Evolutionary conservation across 2,329 filamentous ascomycete species (phyloP).

Genomic region (Incumbomyces lentus): DNA sequence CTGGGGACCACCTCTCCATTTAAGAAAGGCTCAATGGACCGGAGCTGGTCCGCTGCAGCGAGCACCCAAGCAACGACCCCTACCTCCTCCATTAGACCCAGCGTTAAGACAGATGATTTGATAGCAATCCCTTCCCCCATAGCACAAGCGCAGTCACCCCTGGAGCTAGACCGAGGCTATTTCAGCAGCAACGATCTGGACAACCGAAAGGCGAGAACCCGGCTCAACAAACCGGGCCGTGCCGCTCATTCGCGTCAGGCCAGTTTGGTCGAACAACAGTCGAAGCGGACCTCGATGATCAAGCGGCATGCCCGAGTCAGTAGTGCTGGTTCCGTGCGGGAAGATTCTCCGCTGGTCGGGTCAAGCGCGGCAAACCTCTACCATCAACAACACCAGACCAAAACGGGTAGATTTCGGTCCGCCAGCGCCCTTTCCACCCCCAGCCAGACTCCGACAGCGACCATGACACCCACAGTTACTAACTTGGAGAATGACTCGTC

Average conservation of each 20-base stretch:
- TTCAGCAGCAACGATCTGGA: constrained; percentile 85
- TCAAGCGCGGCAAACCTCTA: constrained; percentile 60
- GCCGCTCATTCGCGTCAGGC: constrained; percentile 56
- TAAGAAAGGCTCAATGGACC: constrained; percentile 50
- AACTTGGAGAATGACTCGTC: constrained; percentile 40
- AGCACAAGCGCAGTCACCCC: constrained; percentile 26
- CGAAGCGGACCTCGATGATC: constrained; percentile 54
- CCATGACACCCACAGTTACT: constrained; percentile 44
- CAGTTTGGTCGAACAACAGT: constrained; percentile 67
- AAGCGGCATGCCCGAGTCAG: constrained; percentile 68
- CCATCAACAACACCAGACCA: constrained; percentile 41
- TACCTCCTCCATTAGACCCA: constrained; percentile 15
- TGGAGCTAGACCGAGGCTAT: constrained; percentile 75
- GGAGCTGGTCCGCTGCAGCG: constrained; percentile 46
- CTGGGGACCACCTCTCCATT: constrained; percentile 33
- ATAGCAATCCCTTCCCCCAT: constrained; percentile 22
- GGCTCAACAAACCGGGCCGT: constrained; percentile 57
- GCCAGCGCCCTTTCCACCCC: constrained; percentile 47
- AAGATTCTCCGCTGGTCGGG: constrained; percentile 38
- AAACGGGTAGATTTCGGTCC: constrained; percentile 46
- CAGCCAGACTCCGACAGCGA: constrained; percentile 29
- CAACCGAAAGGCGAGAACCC: constrained; percentile 57
- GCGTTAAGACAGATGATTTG: neutral
- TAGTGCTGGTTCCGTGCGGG: constrained; percentile 64
- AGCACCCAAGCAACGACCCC: constrained; percentile 24